Evolutionary conservation across 75 land plant species (phyloP), one percentile per base, ranked within the genome.

Genomic region (Sequoia sempervirens): DNA sequence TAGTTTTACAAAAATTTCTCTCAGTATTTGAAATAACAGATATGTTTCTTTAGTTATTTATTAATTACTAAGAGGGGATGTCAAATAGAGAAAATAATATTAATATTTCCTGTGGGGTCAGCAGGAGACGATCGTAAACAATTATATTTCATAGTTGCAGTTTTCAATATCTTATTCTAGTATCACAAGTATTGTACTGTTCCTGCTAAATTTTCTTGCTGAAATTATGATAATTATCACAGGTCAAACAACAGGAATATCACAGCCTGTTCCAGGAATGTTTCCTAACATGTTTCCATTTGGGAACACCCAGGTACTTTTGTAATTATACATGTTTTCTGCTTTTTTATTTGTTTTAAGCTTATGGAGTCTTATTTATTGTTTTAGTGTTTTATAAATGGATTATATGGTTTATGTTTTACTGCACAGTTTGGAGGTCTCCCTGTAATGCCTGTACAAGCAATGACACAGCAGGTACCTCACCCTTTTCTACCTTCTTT

Each of bases 381-480:
- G 70, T 61, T 72, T 37, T 81, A 69, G 28, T 34, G 32, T 14
- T 47, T 37, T 9, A 12, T 53, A 9, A 43, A 68, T 66, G 37
- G 61, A 23, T 36, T 36, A 23, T 70, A 53, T 72, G 64, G 15
- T 83, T 14, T 34, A 72, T 66, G 40, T 45, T 85, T 64, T 23
- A 61, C 84, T n/a, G n/a, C 30, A 43, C 82, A 89, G 93, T 91
- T 93, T 92, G 97, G 92, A 74, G 88, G 92, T n/a, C 89, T 96
- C 85, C 91, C 96, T 68, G 81, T 91, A n/a, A 86, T 96, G 91
- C 94, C 99, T 73, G 92, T 92, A 61, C 99, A 96, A 86, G 93
- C 96, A 56, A 94, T 96, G 99, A 95, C 99, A 41, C 99, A 96
- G 86, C 99, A 96, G 96, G 99, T 96, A 66, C 36, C 36, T 2